A percentile compares a stretch with the other conserved stretches of the same genome.
Evolutionary conservation across 768 basidiomycete species (phyloP).

Genomic region (Thelephora ganbajun): DNA sequence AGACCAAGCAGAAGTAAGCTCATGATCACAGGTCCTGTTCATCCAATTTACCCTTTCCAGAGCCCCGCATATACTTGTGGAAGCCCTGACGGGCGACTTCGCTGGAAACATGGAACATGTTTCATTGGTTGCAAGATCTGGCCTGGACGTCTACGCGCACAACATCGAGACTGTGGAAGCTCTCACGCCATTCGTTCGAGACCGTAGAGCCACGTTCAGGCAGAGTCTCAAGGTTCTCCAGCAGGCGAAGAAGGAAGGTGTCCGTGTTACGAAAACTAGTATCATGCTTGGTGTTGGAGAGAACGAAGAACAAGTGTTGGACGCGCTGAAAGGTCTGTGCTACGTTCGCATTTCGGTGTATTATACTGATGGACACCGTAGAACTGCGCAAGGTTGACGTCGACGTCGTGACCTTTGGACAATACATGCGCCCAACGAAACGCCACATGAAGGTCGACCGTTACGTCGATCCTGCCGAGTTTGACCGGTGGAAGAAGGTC

Average conservation of each 20-base stretch:
- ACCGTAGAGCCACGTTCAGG: constrained; percentile 83
- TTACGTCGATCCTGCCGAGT: constrained; percentile 90
- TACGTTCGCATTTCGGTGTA: not conserved
- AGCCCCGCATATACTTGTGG: constrained; percentile 90
- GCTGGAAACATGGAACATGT: constrained; percentile 65
- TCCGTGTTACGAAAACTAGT: constrained; percentile 89
- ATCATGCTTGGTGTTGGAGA: constrained; percentile 98
- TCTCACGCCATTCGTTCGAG: constrained; percentile 88
- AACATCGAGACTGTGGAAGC: constrained; percentile 95
- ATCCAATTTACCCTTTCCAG: constrained; percentile 23
- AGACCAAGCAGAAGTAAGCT: constrained; percentile 89
- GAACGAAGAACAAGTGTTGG: constrained; percentile 64
- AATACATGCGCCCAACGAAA: constrained; percentile 99
- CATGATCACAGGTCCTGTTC: not conserved
- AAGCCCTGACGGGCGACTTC: constrained; percentile 94
- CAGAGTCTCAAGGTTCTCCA: constrained; percentile 72
- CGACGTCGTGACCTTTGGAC: constrained; percentile 97
- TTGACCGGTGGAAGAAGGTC: constrained; percentile 77
- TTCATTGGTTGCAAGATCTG: constrained; percentile 75
- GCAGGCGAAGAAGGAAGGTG: constrained; percentile 73
- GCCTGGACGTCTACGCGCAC: constrained; percentile 95
- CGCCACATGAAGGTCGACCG: constrained; percentile 98
- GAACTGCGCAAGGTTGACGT: constrained; percentile 82
- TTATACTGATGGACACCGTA: constrained; percentile 19
- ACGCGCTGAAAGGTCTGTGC: constrained; percentile 64